Evolutionary conservation across 176 grass and related monocot species (phyloP), one percentile per base, ranked within the genome.

Genomic region (Juncus effusus): DNA sequence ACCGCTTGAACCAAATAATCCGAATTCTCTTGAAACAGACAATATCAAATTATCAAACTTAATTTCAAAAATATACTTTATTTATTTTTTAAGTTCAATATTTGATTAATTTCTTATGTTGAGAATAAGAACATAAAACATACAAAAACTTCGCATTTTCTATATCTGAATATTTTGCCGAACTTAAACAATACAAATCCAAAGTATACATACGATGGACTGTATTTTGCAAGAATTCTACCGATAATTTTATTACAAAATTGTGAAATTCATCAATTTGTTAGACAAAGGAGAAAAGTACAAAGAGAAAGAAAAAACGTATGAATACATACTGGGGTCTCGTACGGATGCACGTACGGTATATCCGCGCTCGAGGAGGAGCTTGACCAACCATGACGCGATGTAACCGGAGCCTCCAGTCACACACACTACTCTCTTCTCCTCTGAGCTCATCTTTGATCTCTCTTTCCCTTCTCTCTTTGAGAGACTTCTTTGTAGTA

Each of bases 291-390:
- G 41, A 11, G 14, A 13, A 62, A 2, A 38, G 2, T 4, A 64
- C 40, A 13, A 7, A 12, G 8, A 16, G 42, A 51, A 14, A 74
- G 56, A 16, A 12, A 44, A 72, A 56, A 4, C 50, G 13, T 45
- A 44, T 63, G 2, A 63, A 15, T 10, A 51, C 42, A 13, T 61
- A 78, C 55, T 50, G 15, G 40, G 54, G 19, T 70, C 45, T 35
- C 53, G 76, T 28, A 78, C 65, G 41, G 76, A 63, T 63, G 76
- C 65, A 13, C 76, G 65, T 1, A 78, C 76, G 1, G 65, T 71
- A 16, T 78, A 78, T 38, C 76, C 76, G 5, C 76, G 76, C 65
- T 78, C 35, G 10, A 78, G 76, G 37, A 78, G 76, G 11, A 71
- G 4, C 76, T 78, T 78, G 8, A 78, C 76, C 0, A 78, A 57